A percentile compares a stretch with the other conserved stretches of the same genome.
These are phyloP conservation scores for Trichocomaceae sp. DNA, from an alignment of 2,329 filamentous ascomycete species.

Conservation along the genomic window DNA sequence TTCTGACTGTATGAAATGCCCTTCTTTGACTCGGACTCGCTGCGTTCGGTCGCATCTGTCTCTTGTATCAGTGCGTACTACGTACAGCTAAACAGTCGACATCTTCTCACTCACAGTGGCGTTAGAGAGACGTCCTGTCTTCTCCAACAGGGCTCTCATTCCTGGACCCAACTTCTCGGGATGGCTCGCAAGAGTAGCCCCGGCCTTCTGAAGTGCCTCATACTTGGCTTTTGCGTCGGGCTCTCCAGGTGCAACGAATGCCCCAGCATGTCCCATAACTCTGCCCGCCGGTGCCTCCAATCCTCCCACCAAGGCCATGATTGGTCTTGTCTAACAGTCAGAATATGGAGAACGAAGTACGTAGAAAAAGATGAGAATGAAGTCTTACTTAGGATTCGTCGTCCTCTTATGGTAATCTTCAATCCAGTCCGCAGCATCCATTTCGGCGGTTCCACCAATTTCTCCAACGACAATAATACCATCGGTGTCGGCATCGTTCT, in stretches of 20 bases:
- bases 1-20: slow-evolving; percentile 44
- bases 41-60: slow-evolving; percentile 20
- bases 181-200: slow-evolving; percentile 65
- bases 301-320: slow-evolving; percentile 65
- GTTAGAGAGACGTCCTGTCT: slow-evolving; percentile 24
- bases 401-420: slow-evolving; percentile 54
- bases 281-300: slow-evolving; percentile 56
- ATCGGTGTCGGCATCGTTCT: slow-evolving; percentile 60
- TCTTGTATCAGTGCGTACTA: slow-evolving; percentile 3
- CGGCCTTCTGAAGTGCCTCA: slow-evolving; percentile 57
- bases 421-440: slow-evolving; percentile 69
- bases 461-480: slow-evolving; percentile 68
- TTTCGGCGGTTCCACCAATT: slow-evolving; percentile 62
- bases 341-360: slow-evolving; percentile 16
- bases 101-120: slow-evolving; percentile 17
- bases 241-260: slow-evolving; percentile 62
- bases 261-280: slow-evolving; percentile 75
- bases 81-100: slow-evolving; percentile 7
- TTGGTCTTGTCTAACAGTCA: slow-evolving; percentile 47
- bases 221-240: slow-evolving; percentile 60
- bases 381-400: slow-evolving; percentile 56
- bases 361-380: background rate
- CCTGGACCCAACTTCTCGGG: slow-evolving; percentile 66
- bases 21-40: slow-evolving; percentile 39
- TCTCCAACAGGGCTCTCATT: slow-evolving; percentile 56